Percentiles rank a stretch among this genome's conserved stretches.
phyloP scores from a whole-genome alignment of 2,329 filamentous ascomycete species.

The Beauveria medogensis region DNA sequence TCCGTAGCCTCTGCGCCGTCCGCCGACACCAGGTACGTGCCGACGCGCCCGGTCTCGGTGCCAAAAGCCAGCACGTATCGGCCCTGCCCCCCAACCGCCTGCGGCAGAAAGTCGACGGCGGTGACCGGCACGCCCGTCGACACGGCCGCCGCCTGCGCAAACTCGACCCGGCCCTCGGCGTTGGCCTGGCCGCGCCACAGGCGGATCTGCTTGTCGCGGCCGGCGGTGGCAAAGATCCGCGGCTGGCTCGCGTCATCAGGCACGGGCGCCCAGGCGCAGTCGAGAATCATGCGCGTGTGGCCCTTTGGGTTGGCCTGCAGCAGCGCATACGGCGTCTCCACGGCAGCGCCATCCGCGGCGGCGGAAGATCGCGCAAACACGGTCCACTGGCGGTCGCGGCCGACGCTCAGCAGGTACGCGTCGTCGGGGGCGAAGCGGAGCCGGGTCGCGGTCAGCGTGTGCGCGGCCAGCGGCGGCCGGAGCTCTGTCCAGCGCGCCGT shows the following conservation, averaged over 20 bases:
- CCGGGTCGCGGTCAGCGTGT: conserved; percentile 77
- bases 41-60: conserved; percentile 45
- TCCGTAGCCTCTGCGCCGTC: conserved; percentile 31
- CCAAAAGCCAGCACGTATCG: conserved; percentile 45
- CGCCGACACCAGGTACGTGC: conserved; percentile 32
- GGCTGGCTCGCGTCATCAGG: conserved; percentile 22
- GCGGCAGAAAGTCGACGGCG: conserved; percentile 57
- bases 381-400: conserved; percentile 85
- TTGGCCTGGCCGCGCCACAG: conserved; percentile 47
- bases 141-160: conserved; percentile 46
- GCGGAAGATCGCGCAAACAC: conserved; percentile 53
- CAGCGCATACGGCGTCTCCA: conserved; percentile 42
- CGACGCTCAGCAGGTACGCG: conserved; percentile 72
- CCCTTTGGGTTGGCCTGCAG: conserved; percentile 68
- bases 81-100: conserved; percentile 18
- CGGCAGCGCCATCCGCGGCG: conserved; percentile 12
- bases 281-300: conserved; percentile 87
- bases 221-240: conserved; percentile 71
- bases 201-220: conserved; percentile 78
- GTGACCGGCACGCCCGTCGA: conserved; percentile 55
- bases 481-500: conserved; percentile 82
- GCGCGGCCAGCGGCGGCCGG: conserved; percentile 71
- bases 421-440: conserved; percentile 75
- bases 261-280: conserved; percentile 71
- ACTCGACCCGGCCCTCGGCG: conserved; percentile 28